Percentiles rank a stretch among this genome's conserved stretches.
phyloP scores from a whole-genome alignment of 2,329 filamentous ascomycete species.

The Arthrocladium fulminans region DNA sequence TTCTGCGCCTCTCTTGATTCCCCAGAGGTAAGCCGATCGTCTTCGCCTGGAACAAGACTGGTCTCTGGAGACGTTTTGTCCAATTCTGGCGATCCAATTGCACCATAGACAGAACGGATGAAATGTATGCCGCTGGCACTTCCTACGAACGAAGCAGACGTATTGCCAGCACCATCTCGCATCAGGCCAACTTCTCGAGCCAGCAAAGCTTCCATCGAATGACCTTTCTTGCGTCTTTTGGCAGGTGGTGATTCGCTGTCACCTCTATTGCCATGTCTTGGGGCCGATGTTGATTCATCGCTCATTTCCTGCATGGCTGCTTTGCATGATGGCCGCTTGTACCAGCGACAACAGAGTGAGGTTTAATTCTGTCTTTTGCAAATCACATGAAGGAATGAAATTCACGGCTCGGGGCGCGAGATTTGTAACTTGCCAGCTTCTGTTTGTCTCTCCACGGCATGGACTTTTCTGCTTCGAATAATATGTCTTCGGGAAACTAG shows the following conservation, averaged over 20 bases:
- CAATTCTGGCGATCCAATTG: slow-evolving; percentile 34
- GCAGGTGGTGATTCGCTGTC: slow-evolving; percentile 15
- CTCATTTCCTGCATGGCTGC: slow-evolving; percentile 1
- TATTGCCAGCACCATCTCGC: slow-evolving; percentile 41
- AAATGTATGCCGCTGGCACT: slow-evolving; percentile 53
- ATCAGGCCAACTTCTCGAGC: slow-evolving; percentile 42
- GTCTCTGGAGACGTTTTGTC: slow-evolving; percentile 27
- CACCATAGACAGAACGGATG: slow-evolving; percentile 46
- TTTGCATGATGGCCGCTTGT: slow-evolving; percentile 2
- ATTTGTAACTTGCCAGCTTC: no score
- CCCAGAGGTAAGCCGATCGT: slow-evolving; percentile 37
- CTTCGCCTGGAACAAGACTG: slow-evolving; percentile 49
- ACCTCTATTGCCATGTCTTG: slow-evolving; percentile 4
- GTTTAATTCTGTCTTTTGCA: no score
- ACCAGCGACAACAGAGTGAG: no score
- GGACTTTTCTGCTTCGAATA: no score
- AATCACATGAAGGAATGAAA: no score
- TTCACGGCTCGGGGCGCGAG: no score
- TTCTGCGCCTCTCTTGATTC: no score
- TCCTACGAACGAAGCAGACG: slow-evolving; percentile 47
- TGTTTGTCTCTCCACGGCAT: no score
- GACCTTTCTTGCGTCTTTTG: slow-evolving; percentile 26
- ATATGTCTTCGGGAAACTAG: no score
- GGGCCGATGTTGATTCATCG: slow-evolving; percentile 7
- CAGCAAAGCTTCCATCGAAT: slow-evolving; percentile 14